A percentile compares a stretch with the other conserved stretches of the same genome.
Evolutionary conservation across 2,329 filamentous ascomycete genomes (phyloP).

Genomic region (Penicillium paneum): DNA sequence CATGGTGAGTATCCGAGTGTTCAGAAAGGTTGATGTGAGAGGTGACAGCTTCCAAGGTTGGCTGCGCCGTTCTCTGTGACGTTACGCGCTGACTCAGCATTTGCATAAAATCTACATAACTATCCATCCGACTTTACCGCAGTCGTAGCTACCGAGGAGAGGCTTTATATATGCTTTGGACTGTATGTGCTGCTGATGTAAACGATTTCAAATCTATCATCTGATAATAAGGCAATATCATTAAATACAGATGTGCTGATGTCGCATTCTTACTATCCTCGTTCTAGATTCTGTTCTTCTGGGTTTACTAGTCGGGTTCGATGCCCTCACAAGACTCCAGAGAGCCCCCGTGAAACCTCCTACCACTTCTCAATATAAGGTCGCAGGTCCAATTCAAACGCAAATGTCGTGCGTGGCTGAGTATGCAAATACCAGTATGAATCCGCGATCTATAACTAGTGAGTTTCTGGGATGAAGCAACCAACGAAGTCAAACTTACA

Average conservation of each 20-base stretch:
- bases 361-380: conserved; percentile 84
- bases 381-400: conserved; percentile 75
- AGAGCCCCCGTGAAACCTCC: neutral
- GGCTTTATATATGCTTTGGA: no score
- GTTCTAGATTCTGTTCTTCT: neutral
- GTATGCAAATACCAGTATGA: conserved; percentile 81
- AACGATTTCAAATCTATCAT: neutral
- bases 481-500: conserved; percentile 49
- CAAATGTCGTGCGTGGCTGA: conserved; percentile 74
- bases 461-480: conserved; percentile 4
- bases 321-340: neutral
- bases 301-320: neutral
- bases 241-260: neutral
- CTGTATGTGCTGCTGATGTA: neutral
- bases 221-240: neutral
- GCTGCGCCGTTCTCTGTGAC: conserved; percentile 7
- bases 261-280: neutral
- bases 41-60: neutral
- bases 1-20: conserved; percentile 17
- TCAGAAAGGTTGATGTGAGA: neutral
- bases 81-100: conserved; percentile 15
- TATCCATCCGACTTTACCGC: no score
- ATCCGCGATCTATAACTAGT: conserved; percentile 68
- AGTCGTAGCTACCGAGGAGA: no score
- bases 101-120: neutral